Evolutionary conservation across 129 eudicot species (phyloP).

Genomic region (Centrapalus pauciflorus): DNA sequence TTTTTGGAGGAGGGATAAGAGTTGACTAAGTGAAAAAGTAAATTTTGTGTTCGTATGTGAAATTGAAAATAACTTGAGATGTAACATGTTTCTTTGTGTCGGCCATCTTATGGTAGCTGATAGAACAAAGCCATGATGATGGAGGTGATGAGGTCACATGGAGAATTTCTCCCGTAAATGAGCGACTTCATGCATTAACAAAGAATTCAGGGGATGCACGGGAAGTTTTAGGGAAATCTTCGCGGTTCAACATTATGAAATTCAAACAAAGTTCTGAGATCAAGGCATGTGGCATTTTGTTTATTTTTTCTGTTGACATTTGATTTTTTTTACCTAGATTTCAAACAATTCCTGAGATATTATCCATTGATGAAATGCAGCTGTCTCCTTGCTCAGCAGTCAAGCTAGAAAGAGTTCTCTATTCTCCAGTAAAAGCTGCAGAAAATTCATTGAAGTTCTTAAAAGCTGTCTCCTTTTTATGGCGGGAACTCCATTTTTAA

Average conservation of each 20-base stretch:
- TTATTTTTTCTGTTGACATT: neutral
- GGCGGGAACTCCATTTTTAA: too few relatives aligned
- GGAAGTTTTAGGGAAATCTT: constrained; percentile 68
- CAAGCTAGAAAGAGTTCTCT: constrained; percentile 58
- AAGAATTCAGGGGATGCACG: constrained; percentile 57
- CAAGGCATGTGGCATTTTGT: constrained; percentile 44
- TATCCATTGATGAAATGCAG: constrained; percentile 29
- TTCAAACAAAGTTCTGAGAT: constrained; percentile 49
- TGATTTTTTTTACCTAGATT: constrained; percentile 9
- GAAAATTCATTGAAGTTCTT: constrained; percentile 40
- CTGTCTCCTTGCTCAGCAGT: constrained; percentile 40
- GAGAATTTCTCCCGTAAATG: constrained; percentile 91
- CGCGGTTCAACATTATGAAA: constrained; percentile 57
- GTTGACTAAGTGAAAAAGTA: neutral
- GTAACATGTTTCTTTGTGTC: neutral
- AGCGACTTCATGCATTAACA: constrained; percentile 70
- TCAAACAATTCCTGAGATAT: neutral
- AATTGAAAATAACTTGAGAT: constrained; percentile 1
- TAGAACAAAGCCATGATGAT: constrained; percentile 97
- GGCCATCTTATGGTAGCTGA: constrained; percentile 44
- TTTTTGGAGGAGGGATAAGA: neutral
- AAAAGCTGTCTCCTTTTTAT: too few relatives aligned
- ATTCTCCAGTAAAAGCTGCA: constrained; percentile 43
- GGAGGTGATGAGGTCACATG: constrained; percentile 93
- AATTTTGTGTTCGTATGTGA: neutral